These are phyloP conservation scores for Colletotrichum viniferum DNA, from an alignment of 2,329 filamentous ascomycete species.

Conservation along the genomic window DNA sequence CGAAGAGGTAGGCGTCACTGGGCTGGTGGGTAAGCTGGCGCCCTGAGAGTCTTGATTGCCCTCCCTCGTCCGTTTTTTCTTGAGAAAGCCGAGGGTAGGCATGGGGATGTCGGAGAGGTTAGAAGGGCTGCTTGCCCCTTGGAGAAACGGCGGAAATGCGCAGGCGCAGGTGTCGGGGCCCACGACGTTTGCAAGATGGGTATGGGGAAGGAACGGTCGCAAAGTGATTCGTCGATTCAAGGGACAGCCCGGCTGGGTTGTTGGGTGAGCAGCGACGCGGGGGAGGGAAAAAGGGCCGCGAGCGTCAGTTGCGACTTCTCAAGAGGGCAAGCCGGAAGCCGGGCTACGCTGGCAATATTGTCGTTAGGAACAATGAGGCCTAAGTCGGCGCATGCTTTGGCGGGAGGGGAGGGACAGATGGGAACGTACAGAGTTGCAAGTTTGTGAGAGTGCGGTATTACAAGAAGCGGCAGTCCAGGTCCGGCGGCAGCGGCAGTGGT, in stretches of 20 bases:
- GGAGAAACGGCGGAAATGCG: conserved; percentile 2
- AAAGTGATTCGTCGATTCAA: conserved; percentile 19
- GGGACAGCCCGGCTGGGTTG: conserved; percentile 10
- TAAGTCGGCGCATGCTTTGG: neutral
- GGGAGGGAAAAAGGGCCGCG: neutral
- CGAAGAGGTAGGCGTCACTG: conserved; percentile 62
- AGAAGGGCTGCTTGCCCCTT: conserved; percentile 25
- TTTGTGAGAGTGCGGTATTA: neutral
- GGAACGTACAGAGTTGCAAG: neutral
- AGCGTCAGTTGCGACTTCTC: neutral
- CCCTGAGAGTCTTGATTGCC: conserved; percentile 73
- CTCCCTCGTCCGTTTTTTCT: conserved; percentile 99
- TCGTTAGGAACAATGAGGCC: conserved; percentile 20
- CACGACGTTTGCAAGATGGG: conserved; percentile 19
- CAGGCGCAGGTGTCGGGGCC: conserved; percentile 12
- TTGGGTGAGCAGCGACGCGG: conserved; percentile 3
- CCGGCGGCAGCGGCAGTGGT: neutral
- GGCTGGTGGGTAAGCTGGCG: conserved; percentile 68
- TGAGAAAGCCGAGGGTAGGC: conserved; percentile 95
- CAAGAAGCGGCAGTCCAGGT: neutral
- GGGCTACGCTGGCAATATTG: neutral
- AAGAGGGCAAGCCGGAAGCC: neutral
- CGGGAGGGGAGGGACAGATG: neutral
- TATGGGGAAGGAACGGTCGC: conserved; percentile 14
- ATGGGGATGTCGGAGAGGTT: conserved; percentile 54